Conservation (phyloP, 2,329 filamentous ascomycete species). For the Coniella vitis region DNA sequence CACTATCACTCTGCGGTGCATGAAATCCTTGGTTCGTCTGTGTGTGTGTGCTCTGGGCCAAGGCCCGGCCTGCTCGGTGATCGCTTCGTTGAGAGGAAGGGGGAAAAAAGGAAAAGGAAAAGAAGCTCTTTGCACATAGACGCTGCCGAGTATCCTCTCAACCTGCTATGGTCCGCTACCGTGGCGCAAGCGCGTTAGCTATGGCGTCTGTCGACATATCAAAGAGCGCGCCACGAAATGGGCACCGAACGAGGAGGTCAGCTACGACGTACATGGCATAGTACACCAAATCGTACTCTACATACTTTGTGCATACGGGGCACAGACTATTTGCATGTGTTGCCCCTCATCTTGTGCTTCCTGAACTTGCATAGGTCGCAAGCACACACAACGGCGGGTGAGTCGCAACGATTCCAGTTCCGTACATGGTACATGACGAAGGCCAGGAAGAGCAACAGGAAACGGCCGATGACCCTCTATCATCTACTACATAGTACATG, state of each 20-base stretch:
- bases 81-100: too few relatives aligned
- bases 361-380: conserved; percentile 5
- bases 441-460: neutral
- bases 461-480: conserved; percentile 2
- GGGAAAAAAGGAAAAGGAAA: too few relatives aligned
- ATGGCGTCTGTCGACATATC: neutral
- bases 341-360: conserved; percentile 17
- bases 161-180: too few relatives aligned
- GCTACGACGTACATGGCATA: too few relatives aligned
- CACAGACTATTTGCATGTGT: conserved; percentile 3
- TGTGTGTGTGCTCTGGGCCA: too few relatives aligned
- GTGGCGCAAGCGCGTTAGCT: too few relatives aligned
- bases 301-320: neutral
- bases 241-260: too few relatives aligned
- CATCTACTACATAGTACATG: neutral
- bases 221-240: too few relatives aligned
- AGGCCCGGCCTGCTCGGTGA: too few relatives aligned
- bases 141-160: too few relatives aligned
- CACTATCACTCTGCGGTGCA: conserved; percentile 14
- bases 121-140: too few relatives aligned
- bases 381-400: conserved; percentile 2
- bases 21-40: neutral
- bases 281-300: too few relatives aligned
- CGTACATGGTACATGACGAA: neutral
- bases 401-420: neutral